phyloP scores from a whole-genome alignment of 257 asterid species.

The Vinca minor region DNA sequence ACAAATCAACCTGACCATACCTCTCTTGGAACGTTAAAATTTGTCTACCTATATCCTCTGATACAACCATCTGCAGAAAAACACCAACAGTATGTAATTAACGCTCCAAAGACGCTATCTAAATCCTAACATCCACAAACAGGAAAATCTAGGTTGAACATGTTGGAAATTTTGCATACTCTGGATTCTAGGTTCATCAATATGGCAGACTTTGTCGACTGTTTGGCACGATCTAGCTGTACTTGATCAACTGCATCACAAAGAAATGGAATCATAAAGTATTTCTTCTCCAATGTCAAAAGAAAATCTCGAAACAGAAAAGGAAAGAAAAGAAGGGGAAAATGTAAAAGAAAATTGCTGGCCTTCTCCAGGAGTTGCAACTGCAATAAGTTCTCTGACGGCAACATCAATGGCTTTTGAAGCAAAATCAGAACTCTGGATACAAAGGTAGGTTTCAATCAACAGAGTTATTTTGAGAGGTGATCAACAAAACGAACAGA shows the following conservation, averaged over 20 bases:
- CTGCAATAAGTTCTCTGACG: conserved; percentile 50
- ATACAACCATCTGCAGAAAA: conserved; percentile 55
- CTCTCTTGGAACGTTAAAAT: conserved; percentile 67
- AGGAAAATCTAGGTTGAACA: conserved; percentile 9
- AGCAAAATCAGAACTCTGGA: conserved; percentile 60
- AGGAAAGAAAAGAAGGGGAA: background rate
- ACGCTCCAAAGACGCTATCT: background rate
- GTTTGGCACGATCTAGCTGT: conserved; percentile 82
- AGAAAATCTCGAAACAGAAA: background rate
- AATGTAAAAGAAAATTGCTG: conserved; percentile 9
- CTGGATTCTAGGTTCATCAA: conserved; percentile 95
- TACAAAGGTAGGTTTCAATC: conserved; percentile 1
- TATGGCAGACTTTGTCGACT: conserved; percentile 75
- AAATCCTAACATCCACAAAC: conserved; percentile 4
- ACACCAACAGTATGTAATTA: conserved; percentile 3
- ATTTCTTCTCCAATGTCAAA: background rate
- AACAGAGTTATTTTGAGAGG: background rate
- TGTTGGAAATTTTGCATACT: conserved; percentile 34
- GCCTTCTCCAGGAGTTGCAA: conserved; percentile 72
- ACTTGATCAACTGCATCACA: conserved; percentile 47
- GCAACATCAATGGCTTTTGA: conserved; percentile 53
- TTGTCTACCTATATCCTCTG: conserved; percentile 87
- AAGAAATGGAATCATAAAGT: background rate
- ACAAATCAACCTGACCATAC: conserved; percentile 22
- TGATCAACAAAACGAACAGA: background rate